Evolutionary conservation across 768 basidiomycete genomes (phyloP).

Genomic region (Xanthoconium stramineum): DNA sequence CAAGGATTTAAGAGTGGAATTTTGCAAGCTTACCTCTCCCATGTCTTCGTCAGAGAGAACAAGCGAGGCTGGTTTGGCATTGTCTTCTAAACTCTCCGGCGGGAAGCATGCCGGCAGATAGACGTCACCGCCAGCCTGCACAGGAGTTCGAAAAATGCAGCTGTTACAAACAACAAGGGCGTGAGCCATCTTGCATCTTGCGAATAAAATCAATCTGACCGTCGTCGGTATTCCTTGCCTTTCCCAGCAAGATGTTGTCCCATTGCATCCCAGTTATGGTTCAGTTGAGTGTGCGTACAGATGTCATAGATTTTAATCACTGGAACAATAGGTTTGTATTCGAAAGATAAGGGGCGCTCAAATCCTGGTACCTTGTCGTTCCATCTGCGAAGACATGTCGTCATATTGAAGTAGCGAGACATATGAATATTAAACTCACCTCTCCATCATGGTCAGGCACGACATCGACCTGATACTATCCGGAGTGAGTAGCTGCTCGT

Average conservation of each 20-base stretch:
- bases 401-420: neutral
- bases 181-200: neutral
- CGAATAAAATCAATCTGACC: constrained; percentile 32
- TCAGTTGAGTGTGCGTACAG: constrained; percentile 46
- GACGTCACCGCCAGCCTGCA: constrained; percentile 38
- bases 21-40: constrained; percentile 39
- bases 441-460: constrained; percentile 35
- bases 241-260: constrained; percentile 39
- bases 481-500: neutral
- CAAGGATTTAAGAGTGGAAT: neutral
- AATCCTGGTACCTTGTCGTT: constrained; percentile 35
- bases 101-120: constrained; percentile 54
- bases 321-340: constrained; percentile 10
- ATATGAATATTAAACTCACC: constrained; percentile 16
- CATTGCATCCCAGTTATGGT: constrained; percentile 46
- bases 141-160: constrained; percentile 43
- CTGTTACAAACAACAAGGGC: constrained; percentile 23
- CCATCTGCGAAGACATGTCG: constrained; percentile 27
- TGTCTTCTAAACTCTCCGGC: constrained; percentile 27
- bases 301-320: constrained; percentile 50
- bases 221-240: constrained; percentile 50
- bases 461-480: constrained; percentile 50
- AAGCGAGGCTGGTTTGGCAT: constrained; percentile 20
- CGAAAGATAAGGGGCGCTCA: neutral
- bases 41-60: constrained; percentile 44